These are phyloP conservation scores for Salvia splendens DNA, from an alignment of 257 asterid genomes.

Conservation along the genomic window DNA sequence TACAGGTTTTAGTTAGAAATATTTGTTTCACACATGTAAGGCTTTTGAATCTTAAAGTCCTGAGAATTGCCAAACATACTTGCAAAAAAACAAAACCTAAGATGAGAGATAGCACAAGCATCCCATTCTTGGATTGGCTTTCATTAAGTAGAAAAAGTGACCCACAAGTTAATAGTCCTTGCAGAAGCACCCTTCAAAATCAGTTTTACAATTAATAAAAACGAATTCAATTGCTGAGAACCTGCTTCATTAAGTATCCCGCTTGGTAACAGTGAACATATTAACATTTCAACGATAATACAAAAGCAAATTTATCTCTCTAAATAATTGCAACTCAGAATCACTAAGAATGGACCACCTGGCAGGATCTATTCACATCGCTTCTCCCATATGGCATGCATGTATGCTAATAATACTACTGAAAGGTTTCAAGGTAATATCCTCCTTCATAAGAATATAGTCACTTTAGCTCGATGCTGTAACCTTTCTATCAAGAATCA, in stretches of 20 bases:
- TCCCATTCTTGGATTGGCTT: neutral
- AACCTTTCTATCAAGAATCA: conserved; percentile 16
- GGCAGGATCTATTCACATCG: conserved; percentile 3
- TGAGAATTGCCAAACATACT: neutral
- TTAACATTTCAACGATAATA: neutral
- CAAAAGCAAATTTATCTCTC: too few relatives aligned
- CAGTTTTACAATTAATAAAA: neutral
- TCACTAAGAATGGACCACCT: neutral
- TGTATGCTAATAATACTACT: neutral
- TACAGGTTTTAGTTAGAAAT: neutral
- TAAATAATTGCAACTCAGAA: conserved; percentile 1
- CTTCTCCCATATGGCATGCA: conserved; percentile 2
- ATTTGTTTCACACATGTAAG: neutral
- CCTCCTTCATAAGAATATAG: conserved; percentile 17
- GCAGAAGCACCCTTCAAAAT: conserved; percentile 2
- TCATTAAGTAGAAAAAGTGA: neutral
- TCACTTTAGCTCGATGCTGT: conserved; percentile 14
- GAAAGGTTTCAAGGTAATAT: neutral
- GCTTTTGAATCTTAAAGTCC: neutral
- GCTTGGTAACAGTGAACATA: neutral
- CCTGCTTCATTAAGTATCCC: neutral
- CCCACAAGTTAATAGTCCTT: neutral
- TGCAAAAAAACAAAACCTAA: neutral
- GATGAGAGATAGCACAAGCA: neutral
- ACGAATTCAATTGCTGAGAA: conserved; percentile 8